phyloP scores from a whole-genome alignment of 257 asterid species.

The Jaltomata sinuosa region DNA sequence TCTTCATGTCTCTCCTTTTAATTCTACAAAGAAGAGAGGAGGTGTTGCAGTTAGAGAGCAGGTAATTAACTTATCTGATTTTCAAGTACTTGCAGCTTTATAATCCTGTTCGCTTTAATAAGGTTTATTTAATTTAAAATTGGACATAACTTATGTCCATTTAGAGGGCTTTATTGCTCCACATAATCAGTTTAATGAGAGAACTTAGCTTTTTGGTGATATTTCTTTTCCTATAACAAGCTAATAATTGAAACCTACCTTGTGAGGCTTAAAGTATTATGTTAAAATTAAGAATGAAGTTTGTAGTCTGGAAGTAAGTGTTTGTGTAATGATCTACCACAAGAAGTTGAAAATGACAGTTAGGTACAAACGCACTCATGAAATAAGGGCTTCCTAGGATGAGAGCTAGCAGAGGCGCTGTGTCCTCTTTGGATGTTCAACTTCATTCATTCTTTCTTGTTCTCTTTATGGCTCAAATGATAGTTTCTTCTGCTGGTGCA shows the following conservation, averaged over 20 bases:
- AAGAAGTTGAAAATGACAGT: too few species aligned
- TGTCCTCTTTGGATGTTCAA: neutral
- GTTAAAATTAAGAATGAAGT: neutral
- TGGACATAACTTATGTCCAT: neutral
- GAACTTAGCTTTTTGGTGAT: neutral
- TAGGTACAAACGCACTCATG: neutral
- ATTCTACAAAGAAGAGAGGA: constrained; percentile 86
- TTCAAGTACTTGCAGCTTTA: neutral
- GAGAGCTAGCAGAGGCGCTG: neutral
- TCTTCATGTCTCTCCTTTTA: constrained; percentile 87
- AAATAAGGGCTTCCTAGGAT: neutral
- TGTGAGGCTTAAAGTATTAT: neutral
- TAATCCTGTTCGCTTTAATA: neutral
- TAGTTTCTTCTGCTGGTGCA: neutral
- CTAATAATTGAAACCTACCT: neutral
- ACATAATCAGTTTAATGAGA: neutral
- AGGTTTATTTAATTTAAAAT: neutral
- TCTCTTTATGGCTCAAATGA: neutral
- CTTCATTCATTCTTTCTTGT: neutral
- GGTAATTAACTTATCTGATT: constrained; percentile 31
- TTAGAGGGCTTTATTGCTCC: neutral
- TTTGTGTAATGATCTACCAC: too few species aligned
- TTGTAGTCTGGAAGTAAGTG: neutral
- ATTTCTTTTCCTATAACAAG: neutral
- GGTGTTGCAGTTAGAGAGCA: constrained; percentile 78